Evolutionary conservation across 768 basidiomycete species (phyloP).

Genomic region (Basidioascus undulatus): DNA sequence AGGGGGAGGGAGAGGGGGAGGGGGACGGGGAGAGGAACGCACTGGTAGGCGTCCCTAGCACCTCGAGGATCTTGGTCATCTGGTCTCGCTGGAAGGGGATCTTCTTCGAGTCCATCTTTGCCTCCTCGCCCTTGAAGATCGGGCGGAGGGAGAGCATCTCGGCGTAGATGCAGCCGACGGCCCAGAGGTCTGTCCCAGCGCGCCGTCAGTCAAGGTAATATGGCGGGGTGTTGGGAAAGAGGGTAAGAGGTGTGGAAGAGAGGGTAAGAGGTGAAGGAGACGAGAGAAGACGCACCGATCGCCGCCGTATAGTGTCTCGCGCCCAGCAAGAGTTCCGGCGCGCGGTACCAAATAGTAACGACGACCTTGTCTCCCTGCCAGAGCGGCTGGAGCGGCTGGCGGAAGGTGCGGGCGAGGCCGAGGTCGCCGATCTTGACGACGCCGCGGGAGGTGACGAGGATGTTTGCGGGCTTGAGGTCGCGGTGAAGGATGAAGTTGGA

Average conservation of each 20-base stretch:
- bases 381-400: slow-evolving; percentile 72
- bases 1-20: not conserved
- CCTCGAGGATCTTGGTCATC: slow-evolving; percentile 82
- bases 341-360: slow-evolving; percentile 98
- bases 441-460: slow-evolving; percentile 70
- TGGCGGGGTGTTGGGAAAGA: not conserved
- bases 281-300: slow-evolving; percentile 23
- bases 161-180: slow-evolving; percentile 90
- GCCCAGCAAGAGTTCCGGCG: slow-evolving; percentile 83
- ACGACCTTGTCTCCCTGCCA: slow-evolving; percentile 94
- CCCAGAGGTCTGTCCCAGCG: slow-evolving; percentile 57
- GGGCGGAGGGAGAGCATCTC: slow-evolving; percentile 80
- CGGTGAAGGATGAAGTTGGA: slow-evolving; percentile 85
- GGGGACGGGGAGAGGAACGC: slow-evolving; percentile 10
- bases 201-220: not conserved
- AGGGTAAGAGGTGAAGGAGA: not conserved
- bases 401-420: slow-evolving; percentile 72
- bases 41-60: slow-evolving; percentile 74
- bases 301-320: slow-evolving; percentile 95
- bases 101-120: slow-evolving; percentile 90
- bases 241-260: not conserved
- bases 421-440: slow-evolving; percentile 97
- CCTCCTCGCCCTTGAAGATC: slow-evolving; percentile 98
- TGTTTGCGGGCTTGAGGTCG: slow-evolving; percentile 95
- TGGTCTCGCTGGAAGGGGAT: slow-evolving; percentile 84